These are phyloP conservation scores for Pichia sp. DNA, from an alignment of 1,139 yeast genomes.

Conservation along the genomic window DNA sequence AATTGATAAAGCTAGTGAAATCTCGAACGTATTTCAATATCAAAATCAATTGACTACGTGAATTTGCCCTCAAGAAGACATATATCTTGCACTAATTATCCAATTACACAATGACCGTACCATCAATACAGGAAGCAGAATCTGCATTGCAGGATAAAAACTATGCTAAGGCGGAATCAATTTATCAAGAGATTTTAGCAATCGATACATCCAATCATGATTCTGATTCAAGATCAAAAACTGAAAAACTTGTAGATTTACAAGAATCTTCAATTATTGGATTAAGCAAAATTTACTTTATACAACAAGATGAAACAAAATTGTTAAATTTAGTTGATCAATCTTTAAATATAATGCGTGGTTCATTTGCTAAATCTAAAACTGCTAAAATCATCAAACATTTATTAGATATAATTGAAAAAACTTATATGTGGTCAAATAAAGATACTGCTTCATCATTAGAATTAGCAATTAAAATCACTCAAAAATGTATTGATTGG, in stretches of 20 bases:
- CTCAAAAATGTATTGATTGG: slow-evolving; percentile 83
- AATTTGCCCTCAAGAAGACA: background rate
- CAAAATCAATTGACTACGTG: too few relatives aligned
- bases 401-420: slow-evolving; percentile 71
- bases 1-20: too few relatives aligned
- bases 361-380: slow-evolving; percentile 81
- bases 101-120: slow-evolving; percentile 22
- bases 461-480: slow-evolving; percentile 58
- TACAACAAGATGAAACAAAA: slow-evolving; percentile 39
- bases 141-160: slow-evolving; percentile 44
- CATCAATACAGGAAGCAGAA: slow-evolving; percentile 52
- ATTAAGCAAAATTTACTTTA: slow-evolving; percentile 53
- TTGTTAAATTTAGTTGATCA: slow-evolving; percentile 59
- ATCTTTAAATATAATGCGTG: slow-evolving; percentile 57
- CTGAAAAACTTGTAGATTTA: slow-evolving; percentile 33
- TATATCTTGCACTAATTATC: too few relatives aligned
- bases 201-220: slow-evolving; percentile 13
- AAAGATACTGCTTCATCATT: slow-evolving; percentile 33
- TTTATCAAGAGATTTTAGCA: slow-evolving; percentile 40
- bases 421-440: slow-evolving; percentile 35
- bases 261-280: slow-evolving; percentile 62
- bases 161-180: slow-evolving; percentile 48
- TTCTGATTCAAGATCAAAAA: slow-evolving; percentile 25
- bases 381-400: slow-evolving; percentile 81
- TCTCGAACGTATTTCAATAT: too few relatives aligned